These are phyloP conservation scores for Eremothecium cymbalariae DNA, from an alignment of 1,139 yeast genomes.

Conservation along the genomic window DNA sequence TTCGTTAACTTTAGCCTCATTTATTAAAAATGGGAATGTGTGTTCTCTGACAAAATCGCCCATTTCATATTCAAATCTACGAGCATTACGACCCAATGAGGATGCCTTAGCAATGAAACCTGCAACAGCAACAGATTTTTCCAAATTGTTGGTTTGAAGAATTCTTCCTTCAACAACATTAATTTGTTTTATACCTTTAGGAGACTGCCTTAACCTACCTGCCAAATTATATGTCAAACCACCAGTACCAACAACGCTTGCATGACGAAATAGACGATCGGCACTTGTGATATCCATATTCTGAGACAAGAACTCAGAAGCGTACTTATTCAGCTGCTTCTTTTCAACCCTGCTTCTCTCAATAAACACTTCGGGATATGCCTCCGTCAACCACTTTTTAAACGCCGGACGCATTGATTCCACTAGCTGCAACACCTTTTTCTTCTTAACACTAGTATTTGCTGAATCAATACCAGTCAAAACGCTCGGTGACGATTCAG, in stretches of 20 bases:
- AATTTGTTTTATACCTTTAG: conserved; percentile 59
- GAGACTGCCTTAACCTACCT: conserved; percentile 67
- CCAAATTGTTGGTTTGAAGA: conserved; percentile 35
- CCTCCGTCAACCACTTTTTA: conserved; percentile 35
- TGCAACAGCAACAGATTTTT: conserved; percentile 56
- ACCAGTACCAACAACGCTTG: conserved; percentile 51
- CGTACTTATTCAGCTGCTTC: conserved; percentile 32
- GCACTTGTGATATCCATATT: conserved; percentile 17
- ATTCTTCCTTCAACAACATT: conserved; percentile 65
- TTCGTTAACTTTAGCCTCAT: conserved; percentile 23
- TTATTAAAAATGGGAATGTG: conserved; percentile 25
- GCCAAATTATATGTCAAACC: conserved; percentile 64
- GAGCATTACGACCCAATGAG: conserved; percentile 22
- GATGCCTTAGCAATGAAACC: conserved; percentile 52
- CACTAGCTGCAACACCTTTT: conserved; percentile 14
- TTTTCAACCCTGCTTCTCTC: conserved; percentile 25
- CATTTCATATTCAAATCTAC: conserved; percentile 21
- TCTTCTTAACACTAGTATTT: conserved; percentile 13
- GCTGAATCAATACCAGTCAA: conserved; percentile 14
- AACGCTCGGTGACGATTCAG: conserved; percentile 16
- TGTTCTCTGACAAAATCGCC: conserved; percentile 28
- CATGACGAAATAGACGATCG: conserved; percentile 8
- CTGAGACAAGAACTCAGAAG: conserved; percentile 33
- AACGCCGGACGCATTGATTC: conserved; percentile 31
- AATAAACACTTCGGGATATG: conserved; percentile 34